These are phyloP conservation scores for Bipolaris zeicola DNA, from an alignment of 2,329 filamentous ascomycete species.

Conservation along the genomic window DNA sequence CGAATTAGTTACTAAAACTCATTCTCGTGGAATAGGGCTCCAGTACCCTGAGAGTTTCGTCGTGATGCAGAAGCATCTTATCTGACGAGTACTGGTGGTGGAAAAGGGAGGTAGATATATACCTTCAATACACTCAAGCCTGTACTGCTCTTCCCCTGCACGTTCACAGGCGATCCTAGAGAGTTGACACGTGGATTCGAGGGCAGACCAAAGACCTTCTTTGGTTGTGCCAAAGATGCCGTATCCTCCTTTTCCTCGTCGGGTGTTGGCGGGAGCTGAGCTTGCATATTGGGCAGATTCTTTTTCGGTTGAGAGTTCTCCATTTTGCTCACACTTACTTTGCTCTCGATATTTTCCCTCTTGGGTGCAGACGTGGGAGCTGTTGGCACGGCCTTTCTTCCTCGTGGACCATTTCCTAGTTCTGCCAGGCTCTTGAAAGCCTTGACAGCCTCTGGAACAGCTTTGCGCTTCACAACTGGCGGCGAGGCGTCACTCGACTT, in stretches of 20 bases:
- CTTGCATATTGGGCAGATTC: constrained; percentile 11
- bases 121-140: constrained; percentile 47
- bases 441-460: constrained; percentile 25
- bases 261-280: constrained; percentile 40
- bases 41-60: constrained; percentile 16
- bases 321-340: background rate
- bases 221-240: constrained; percentile 25
- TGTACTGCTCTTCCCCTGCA: constrained; percentile 46
- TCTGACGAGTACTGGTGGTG: constrained; percentile 28
- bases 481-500: constrained; percentile 10
- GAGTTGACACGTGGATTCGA: constrained; percentile 37
- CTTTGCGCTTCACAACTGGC: constrained; percentile 36
- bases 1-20: constrained; percentile 1
- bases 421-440: constrained; percentile 40
- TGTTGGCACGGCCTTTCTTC: constrained; percentile 31
- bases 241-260: constrained; percentile 25
- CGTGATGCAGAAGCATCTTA: constrained; percentile 14
- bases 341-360: constrained; percentile 6
- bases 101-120: constrained; percentile 34
- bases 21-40: background rate
- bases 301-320: constrained; percentile 6
- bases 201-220: constrained; percentile 37
- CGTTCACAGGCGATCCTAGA: constrained; percentile 33
- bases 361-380: constrained; percentile 30
- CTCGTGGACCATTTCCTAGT: constrained; percentile 36